phyloP scores from a whole-genome alignment of 225 moss, liverwort and hornwort species.

The Rhytidiadelphus loreus region DNA sequence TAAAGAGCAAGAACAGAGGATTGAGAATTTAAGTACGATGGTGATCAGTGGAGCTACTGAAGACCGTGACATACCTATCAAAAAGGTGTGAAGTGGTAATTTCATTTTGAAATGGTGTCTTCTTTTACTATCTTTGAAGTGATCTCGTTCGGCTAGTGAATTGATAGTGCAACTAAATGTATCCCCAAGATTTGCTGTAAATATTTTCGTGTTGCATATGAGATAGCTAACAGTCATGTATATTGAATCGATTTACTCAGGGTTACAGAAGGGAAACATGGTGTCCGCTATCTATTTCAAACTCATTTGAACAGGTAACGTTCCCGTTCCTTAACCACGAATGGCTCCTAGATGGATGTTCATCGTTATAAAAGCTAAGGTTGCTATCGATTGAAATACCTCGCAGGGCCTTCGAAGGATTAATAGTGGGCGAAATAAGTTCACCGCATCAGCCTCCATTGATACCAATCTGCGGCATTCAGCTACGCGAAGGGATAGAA shows the following conservation, averaged over 20 bases:
- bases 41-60: slow-evolving; percentile 64
- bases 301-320: slow-evolving; percentile 32
- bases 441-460: background rate
- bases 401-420: slow-evolving; percentile 22
- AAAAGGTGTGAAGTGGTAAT: slow-evolving; percentile 23
- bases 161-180: background rate
- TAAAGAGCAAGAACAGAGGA: slow-evolving; percentile 83
- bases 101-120: background rate
- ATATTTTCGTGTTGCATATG: background rate
- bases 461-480: slow-evolving; percentile 7
- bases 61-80: slow-evolving; percentile 40
- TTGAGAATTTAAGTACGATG: slow-evolving; percentile 73
- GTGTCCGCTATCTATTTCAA: slow-evolving; percentile 49
- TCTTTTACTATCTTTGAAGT: background rate
- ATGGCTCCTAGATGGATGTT: background rate
- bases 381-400: background rate
- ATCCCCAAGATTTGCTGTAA: background rate
- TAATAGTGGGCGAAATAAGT: background rate
- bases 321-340: background rate
- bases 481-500: slow-evolving; percentile 36
- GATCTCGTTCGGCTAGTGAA: background rate
- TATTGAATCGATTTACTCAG: slow-evolving; percentile 10
- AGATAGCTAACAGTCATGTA: background rate
- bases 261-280: slow-evolving; percentile 69
- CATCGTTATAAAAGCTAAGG: background rate